phyloP scores from a whole-genome alignment of 2,329 filamentous ascomycete species.

The Periconia sp. region DNA sequence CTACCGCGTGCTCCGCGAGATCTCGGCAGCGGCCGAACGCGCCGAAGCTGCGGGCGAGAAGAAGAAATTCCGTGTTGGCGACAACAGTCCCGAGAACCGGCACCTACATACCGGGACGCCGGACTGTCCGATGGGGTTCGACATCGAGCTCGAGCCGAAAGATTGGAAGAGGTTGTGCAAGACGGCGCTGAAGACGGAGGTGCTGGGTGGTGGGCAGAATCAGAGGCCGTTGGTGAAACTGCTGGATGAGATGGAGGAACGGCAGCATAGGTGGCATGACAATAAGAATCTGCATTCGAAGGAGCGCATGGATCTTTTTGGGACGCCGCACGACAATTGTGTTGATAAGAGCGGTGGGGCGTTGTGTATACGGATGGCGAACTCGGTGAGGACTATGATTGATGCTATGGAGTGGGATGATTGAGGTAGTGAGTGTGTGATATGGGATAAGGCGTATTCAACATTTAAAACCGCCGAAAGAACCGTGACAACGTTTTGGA shows the following conservation, averaged over 20 bases:
- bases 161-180: conserved; percentile 50
- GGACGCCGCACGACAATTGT: conserved; percentile 7
- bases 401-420: conserved; percentile 18
- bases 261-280: conserved; percentile 48
- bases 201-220: conserved; percentile 42
- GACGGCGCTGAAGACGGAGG: conserved; percentile 48
- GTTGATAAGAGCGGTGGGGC: conserved; percentile 7
- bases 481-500: not conserved
- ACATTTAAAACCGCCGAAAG: too few relatives aligned
- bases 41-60: conserved; percentile 34
- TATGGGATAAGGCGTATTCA: not conserved
- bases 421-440: not conserved
- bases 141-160: conserved; percentile 45
- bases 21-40: conserved; percentile 43
- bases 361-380: conserved; percentile 15
- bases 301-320: conserved; percentile 25
- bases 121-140: conserved; percentile 49
- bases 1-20: conserved; percentile 41
- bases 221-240: conserved; percentile 35
- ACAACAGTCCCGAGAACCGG: conserved; percentile 39
- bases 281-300: conserved; percentile 12
- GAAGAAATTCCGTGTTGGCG: conserved; percentile 49
- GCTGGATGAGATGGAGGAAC: conserved; percentile 42
- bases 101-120: conserved; percentile 48
- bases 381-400: conserved; percentile 13